A percentile compares a stretch with the other conserved stretches of the same genome.
phyloP scores from a whole-genome alignment of 2,329 filamentous ascomycete species.

The Herpotrichia juniperi region DNA sequence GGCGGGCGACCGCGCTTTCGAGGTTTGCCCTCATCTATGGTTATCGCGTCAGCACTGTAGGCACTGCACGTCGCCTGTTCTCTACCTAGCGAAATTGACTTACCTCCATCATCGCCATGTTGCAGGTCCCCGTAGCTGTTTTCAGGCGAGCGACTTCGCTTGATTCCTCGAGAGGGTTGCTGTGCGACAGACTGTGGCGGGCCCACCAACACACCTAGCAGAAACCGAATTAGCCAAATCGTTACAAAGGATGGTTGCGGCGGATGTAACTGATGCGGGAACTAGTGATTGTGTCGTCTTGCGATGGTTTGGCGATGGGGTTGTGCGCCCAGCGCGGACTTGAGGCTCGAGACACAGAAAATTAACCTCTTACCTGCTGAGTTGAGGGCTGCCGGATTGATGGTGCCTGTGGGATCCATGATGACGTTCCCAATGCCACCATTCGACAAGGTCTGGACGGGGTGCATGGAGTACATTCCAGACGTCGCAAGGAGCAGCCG shows the following conservation, averaged over 20 bases:
- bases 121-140: constrained; percentile 41
- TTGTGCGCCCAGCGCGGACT: constrained; percentile 6
- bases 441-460: constrained; percentile 46
- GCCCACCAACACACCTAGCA: constrained; percentile 35
- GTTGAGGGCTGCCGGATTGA: constrained; percentile 49
- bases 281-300: constrained; percentile 13
- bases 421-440: constrained; percentile 47
- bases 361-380: constrained; percentile 39
- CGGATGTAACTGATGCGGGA: constrained; percentile 40
- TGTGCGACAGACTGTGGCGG: constrained; percentile 37
- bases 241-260: constrained; percentile 23
- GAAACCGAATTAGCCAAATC: constrained; percentile 29
- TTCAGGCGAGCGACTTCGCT: constrained; percentile 50
- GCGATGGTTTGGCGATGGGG: constrained; percentile 16
- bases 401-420: constrained; percentile 49
- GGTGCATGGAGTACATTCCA: constrained; percentile 51
- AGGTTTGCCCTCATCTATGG: constrained; percentile 41
- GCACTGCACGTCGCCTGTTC: constrained; percentile 9
- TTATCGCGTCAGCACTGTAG: constrained; percentile 17
- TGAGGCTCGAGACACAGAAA: constrained; percentile 4
- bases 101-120: constrained; percentile 39
- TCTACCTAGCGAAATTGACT: constrained; percentile 10
- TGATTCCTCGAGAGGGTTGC: constrained; percentile 45
- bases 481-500: constrained; percentile 41
- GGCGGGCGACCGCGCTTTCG: constrained; percentile 62